Base-by-base conservation (phyloP, 2,329 filamentous ascomycete species). In the Rhytidhysteron rufulum region DNA sequence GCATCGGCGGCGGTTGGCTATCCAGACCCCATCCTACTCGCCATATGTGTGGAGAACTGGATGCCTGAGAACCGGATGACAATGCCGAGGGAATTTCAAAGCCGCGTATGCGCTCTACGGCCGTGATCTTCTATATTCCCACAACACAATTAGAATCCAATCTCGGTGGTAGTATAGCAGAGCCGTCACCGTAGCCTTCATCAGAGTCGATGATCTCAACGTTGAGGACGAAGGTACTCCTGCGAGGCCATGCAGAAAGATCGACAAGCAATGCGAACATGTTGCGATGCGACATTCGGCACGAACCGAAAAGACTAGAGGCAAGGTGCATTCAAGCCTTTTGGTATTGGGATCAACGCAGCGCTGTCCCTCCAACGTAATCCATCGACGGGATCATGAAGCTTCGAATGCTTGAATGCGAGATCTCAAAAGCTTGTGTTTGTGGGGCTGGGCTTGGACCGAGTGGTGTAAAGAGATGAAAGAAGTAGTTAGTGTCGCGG, bases 241-340 rank as follows among this genome's bases (percentile, higher is more conserved):
- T 42, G 13, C 27, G n/a, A 3, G 43, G 36, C 40, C 40, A 42
- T 7, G 36, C 40, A 11, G 39, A 37, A 13, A 40, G 33, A 18
- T 45, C 32, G 27, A 42, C 42, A 29, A 45, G 40, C 4, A 29
- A 22, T 10, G 13, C 17, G 29, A 35, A 45, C n/a, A 39, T 10
- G 43, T 40, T 27, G 40, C 38, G n/a, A 45, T 45, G n/a, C 19
- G 31, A n/a, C 38, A 33, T 40, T 45, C 40, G 2, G 36, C 19
- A 16, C 16, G 8, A 16, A 16, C n/a, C 19, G 19, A 20, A n/a
- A 37, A 16, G 21, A 27, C 21, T 11, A 22, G 34, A 11, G 34
- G 11, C 34, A 37, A 25, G 10, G 18, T 21, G 18, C n/a, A n/a
- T n/a, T n/a, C n/a, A n/a, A n/a, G n/a, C n/a, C n/a, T n/a, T n/a